A percentile compares a stretch with the other conserved stretches of the same genome.
Evolutionary conservation across 306 rosid species (phyloP).

Genomic region (Fragaria iinumae): DNA sequence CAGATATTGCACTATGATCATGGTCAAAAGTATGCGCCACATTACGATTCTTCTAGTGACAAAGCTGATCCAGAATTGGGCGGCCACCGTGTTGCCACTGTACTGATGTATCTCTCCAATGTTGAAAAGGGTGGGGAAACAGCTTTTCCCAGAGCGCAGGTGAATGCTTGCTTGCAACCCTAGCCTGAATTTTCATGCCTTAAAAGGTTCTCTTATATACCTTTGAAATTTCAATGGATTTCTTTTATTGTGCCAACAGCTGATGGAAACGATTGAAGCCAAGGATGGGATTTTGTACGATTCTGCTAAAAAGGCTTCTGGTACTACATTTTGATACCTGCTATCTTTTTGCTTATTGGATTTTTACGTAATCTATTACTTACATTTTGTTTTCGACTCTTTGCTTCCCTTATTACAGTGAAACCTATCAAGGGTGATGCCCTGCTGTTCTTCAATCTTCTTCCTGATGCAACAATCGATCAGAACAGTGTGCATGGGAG

Average conservation of each 20-base stretch:
- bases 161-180: conserved; percentile 28
- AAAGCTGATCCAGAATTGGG: conserved; percentile 48
- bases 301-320: conserved; percentile 77
- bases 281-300: conserved; percentile 59
- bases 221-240: not conserved
- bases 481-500: conserved; percentile 71
- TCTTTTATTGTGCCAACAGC: conserved; percentile 35
- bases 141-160: conserved; percentile 71
- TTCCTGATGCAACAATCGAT: conserved; percentile 67
- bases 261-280: conserved; percentile 33
- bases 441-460: conserved; percentile 91
- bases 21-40: conserved; percentile 89
- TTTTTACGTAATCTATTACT: not conserved
- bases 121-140: conserved; percentile 95
- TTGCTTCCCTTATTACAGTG: conserved; percentile 44
- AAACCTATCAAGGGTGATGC: conserved; percentile 87
- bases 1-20: conserved; percentile 80
- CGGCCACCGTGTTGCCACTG: conserved; percentile 61
- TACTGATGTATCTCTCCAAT: conserved; percentile 87
- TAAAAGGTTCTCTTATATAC: not conserved
- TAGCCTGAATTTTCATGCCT: not conserved
- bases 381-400: conserved; percentile 2
- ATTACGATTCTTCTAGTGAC: conserved; percentile 83
- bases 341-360: not conserved
- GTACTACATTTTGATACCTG: conserved; percentile 36